Conservation (phyloP, 2,329 filamentous ascomycete species). For the Aspergillus unguis region DNA sequence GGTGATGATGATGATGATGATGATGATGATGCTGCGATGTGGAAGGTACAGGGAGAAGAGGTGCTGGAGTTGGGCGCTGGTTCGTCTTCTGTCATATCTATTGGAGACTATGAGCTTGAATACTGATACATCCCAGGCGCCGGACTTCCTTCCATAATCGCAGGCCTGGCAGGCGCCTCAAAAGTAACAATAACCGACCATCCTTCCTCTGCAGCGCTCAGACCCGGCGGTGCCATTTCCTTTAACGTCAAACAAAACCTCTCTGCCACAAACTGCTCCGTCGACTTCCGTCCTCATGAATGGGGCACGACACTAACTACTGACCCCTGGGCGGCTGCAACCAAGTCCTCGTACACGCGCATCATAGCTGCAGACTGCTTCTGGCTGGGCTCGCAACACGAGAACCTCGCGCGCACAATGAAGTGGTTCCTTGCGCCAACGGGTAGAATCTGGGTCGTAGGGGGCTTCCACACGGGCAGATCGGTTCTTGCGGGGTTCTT, state of each 20-base stretch:
- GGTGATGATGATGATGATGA: not conserved
- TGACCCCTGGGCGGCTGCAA: constrained; percentile 36
- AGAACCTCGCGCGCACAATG: constrained; percentile 54
- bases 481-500: constrained; percentile 57
- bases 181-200: constrained; percentile 52
- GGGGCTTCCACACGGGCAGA: constrained; percentile 59
- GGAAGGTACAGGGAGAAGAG: constrained; percentile 47
- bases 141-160: constrained; percentile 41
- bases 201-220: constrained; percentile 41
- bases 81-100: constrained; percentile 24
- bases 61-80: constrained; percentile 61
- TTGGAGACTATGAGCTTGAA: not conserved
- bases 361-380: constrained; percentile 61
- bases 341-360: constrained; percentile 47
- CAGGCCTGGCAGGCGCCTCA: constrained; percentile 35
- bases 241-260: constrained; percentile 48
- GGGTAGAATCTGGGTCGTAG: constrained; percentile 49
- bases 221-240: constrained; percentile 41
- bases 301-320: constrained; percentile 50
- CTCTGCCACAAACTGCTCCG: not conserved
- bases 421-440: constrained; percentile 50
- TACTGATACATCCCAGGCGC: constrained; percentile 29
- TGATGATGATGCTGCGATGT: constrained; percentile 27
- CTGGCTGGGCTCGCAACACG: constrained; percentile 58
- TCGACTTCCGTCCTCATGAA: constrained; percentile 50